Conservation (phyloP, 2,329 filamentous ascomycete genomes). For the Orbilia quercus region DNA sequence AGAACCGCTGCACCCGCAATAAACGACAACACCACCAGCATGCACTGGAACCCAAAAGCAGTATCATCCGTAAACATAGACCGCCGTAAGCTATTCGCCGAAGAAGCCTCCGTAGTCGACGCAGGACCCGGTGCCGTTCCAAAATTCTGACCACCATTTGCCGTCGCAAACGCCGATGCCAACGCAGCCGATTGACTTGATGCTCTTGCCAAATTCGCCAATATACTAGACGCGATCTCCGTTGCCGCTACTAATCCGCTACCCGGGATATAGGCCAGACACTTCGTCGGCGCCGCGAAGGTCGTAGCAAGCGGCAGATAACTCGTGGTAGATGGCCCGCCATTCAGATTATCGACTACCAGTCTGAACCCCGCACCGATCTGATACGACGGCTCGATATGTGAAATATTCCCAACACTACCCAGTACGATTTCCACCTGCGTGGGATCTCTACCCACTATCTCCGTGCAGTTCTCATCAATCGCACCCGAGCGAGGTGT, state of each 20-base stretch:
- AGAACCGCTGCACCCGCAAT: background rate
- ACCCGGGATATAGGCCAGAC: conserved; percentile 8
- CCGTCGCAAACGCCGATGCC: conserved; percentile 9
- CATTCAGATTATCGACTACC: background rate
- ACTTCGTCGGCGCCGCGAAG: conserved; percentile 10
- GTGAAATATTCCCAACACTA: conserved; percentile 9
- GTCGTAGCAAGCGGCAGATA: conserved; percentile 3
- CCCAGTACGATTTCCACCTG: conserved; percentile 14
- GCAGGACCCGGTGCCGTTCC: background rate
- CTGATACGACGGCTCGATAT: conserved; percentile 18
- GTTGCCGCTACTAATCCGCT: conserved; percentile 11
- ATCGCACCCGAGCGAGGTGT: conserved; percentile 1
- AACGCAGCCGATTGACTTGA: conserved; percentile 10
- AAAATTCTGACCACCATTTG: conserved; percentile 9
- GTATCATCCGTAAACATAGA: background rate
- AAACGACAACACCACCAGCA: background rate
- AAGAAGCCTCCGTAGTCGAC: conserved; percentile 9
- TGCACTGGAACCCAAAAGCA: background rate
- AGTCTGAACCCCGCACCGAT: conserved; percentile 20
- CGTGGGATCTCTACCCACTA: conserved; percentile 5
- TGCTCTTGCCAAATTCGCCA: conserved; percentile 4
- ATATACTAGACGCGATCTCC: conserved; percentile 9
- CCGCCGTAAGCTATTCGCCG: background rate
- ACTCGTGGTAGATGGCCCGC: background rate
- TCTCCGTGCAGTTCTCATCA: conserved; percentile 24